Evolutionary conservation across 441 rosid species (phyloP).

Genomic region (Mallotus japonicus): DNA sequence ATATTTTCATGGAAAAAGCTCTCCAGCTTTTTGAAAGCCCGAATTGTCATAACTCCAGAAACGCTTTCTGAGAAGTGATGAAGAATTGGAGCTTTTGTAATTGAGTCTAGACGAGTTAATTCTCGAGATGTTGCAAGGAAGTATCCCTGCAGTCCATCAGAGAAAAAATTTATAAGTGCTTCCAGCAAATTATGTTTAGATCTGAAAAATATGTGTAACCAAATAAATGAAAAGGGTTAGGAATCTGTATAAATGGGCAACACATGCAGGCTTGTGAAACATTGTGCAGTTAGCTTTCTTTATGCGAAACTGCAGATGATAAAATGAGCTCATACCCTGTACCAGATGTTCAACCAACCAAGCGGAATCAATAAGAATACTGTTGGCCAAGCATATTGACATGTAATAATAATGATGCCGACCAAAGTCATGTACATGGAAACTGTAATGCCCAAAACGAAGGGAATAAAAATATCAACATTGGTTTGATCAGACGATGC

Average conservation of each 20-base stretch:
- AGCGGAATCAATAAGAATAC: conserved; percentile 76
- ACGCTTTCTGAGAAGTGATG: conserved; percentile 97
- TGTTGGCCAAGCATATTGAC: conserved; percentile 96
- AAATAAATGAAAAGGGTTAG: background rate
- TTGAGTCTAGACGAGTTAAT: conserved; percentile 84
- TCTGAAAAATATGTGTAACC: too few relatives aligned
- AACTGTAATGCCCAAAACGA: conserved; percentile 49
- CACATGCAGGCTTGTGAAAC: background rate
- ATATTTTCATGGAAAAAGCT: conserved; percentile 67
- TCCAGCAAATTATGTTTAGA: background rate
- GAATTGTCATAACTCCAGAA: conserved; percentile 83
- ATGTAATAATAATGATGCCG: conserved; percentile 80
- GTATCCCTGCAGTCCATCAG: conserved; percentile 50
- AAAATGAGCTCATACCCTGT: conserved; percentile 50
- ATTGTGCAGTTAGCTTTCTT: too few relatives aligned
- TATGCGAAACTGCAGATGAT: background rate
- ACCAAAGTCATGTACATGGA: conserved; percentile 74
- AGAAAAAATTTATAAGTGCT: conserved; percentile 1
- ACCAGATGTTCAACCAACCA: conserved; percentile 84
- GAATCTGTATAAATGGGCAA: too few relatives aligned
- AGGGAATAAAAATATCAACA: conserved; percentile 79
- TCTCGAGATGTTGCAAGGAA: conserved; percentile 83
- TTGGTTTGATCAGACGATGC: conserved; percentile 90
- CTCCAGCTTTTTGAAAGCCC: conserved; percentile 59
- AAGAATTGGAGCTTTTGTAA: conserved; percentile 90